Percentiles rank a stretch among this genome's conserved stretches.
phyloP scores from a whole-genome alignment of 2,329 filamentous ascomycete species.

The Aspergillus persii region DNA sequence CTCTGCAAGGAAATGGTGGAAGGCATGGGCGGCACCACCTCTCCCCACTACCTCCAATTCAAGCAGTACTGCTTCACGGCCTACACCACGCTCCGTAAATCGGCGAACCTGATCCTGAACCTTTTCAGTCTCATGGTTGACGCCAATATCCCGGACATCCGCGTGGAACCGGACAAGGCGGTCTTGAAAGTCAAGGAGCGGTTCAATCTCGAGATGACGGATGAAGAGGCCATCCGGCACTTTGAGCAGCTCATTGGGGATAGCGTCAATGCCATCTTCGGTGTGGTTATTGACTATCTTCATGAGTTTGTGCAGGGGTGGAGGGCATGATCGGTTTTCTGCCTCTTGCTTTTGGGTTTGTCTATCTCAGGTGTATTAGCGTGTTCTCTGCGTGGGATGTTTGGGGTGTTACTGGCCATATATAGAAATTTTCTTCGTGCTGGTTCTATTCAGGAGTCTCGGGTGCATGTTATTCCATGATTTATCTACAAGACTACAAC shows the following conservation, averaged over 20 bases:
- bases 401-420: background rate
- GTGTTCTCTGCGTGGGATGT: background rate
- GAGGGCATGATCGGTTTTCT: conserved; percentile 55
- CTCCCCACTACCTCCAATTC: conserved; percentile 81
- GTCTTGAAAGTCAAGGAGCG: conserved; percentile 93
- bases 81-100: conserved; percentile 87
- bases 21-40: conserved; percentile 85
- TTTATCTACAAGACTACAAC: background rate
- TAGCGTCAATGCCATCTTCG: conserved; percentile 83
- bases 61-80: conserved; percentile 96
- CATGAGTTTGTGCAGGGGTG: conserved; percentile 93
- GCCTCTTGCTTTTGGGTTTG: background rate
- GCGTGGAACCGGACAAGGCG: conserved; percentile 86
- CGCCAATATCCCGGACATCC: conserved; percentile 94
- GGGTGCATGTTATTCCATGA: background rate
- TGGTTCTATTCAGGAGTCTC: background rate
- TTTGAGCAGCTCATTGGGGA: conserved; percentile 90
- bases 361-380: background rate
- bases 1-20: conserved; percentile 98
- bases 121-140: conserved; percentile 96
- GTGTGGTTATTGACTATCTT: conserved; percentile 89
- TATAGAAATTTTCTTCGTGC: background rate
- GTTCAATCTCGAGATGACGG: conserved; percentile 85
- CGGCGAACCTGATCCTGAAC: conserved; percentile 86
- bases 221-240: conserved; percentile 86